Base-by-base conservation (phyloP, 1,284 basidiomycete genomes). In the Cryptococcus amylolentus region DNA sequence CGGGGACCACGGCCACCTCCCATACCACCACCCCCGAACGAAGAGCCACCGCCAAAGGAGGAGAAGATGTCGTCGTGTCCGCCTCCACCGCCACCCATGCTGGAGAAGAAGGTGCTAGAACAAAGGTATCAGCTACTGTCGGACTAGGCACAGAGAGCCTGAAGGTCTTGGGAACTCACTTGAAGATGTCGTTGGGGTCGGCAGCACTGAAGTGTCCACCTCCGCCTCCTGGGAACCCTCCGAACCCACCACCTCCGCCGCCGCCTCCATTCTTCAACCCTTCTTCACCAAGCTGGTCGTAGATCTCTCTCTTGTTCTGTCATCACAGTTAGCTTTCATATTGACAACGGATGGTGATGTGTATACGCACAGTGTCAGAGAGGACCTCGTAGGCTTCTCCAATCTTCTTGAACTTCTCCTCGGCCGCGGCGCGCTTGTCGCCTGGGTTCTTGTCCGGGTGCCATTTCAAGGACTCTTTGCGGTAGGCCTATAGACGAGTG, bases 361-460 rank as follows among this genome's bases (percentile, higher is more conserved):
- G 41, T 14, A n/a, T 16, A 67, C 71, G 65, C 28, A 70, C 70
- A 28, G 74, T 87, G 78, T 98, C 94, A 52, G 84, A 90, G 52
- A 98, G 84, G 48, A 98, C 95, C 76, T 98, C 95, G 70, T 95
- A 98, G 0, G 95, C 95, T 80, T 98, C 95, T 26, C 90, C 90
- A 57, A 96, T 84, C 88, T 96, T 86, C 79, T 98, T 95, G 79
- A 98, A 98, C 79, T 91, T 96, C 70, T 85, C 84, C 9, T 86
- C 87, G 0, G 95, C 89, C 54, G 84, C 86, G 65, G 94, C 94
- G 46, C 69, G 62, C 59, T 75, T 71, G 51, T 72, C 71, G 12
- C 64, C 71, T 2, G 71, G 67, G 58, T 73, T 66, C 61, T 70
- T 65, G 55, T 65, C 63, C 4, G 63, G 64, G 41, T 66, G 62